Percentiles rank a stretch among this genome's conserved stretches.
Conservation (phyloP, 2,329 filamentous ascomycete species). For the Paecilomyces sp. region DNA sequence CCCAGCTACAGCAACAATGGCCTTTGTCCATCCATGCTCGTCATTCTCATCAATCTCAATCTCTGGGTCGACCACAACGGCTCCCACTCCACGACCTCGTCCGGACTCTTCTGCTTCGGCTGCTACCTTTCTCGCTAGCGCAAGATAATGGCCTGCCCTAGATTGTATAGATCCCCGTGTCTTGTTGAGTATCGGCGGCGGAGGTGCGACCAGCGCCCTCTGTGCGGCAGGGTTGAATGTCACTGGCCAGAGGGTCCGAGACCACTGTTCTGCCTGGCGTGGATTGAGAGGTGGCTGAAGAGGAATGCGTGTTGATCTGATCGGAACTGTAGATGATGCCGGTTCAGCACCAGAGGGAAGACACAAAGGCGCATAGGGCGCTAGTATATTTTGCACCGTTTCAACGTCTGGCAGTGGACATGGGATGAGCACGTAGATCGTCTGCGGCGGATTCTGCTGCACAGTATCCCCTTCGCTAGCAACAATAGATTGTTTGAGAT, state of each 20-base stretch:
- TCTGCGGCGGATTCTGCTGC: slow-evolving; percentile 17
- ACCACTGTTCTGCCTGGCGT: slow-evolving; percentile 36
- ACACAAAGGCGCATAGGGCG: slow-evolving; percentile 25
- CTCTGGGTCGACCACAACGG: slow-evolving; percentile 39
- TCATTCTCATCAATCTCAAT: slow-evolving; percentile 21
- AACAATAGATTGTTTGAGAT: slow-evolving; percentile 12
- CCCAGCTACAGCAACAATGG: slow-evolving; percentile 37
- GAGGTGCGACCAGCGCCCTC: slow-evolving; percentile 35
- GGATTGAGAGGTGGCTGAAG: slow-evolving; percentile 32
- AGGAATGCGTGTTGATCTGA: slow-evolving; percentile 31
- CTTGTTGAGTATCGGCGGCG: slow-evolving; percentile 28
- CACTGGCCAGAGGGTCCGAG: slow-evolving; percentile 35
- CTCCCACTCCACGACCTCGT: slow-evolving; percentile 34
- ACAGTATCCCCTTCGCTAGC: slow-evolving; percentile 4
- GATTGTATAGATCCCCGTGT: slow-evolving; percentile 28
- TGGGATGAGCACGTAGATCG: slow-evolving; percentile 35
- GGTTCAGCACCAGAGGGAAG: slow-evolving; percentile 1
- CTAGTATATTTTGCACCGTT: slow-evolving; percentile 26
- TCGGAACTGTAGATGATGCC: slow-evolving; percentile 10
- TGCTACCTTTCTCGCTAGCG: slow-evolving; percentile 32
- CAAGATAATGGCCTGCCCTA: slow-evolving; percentile 31
- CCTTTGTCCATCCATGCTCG: slow-evolving; percentile 23
- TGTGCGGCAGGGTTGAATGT: slow-evolving; percentile 39
- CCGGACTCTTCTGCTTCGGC: slow-evolving; percentile 28
- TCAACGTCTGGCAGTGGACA: slow-evolving; percentile 32